Conservation (phyloP, 345 rosid species). For the Gossypium mustelinum region DNA sequence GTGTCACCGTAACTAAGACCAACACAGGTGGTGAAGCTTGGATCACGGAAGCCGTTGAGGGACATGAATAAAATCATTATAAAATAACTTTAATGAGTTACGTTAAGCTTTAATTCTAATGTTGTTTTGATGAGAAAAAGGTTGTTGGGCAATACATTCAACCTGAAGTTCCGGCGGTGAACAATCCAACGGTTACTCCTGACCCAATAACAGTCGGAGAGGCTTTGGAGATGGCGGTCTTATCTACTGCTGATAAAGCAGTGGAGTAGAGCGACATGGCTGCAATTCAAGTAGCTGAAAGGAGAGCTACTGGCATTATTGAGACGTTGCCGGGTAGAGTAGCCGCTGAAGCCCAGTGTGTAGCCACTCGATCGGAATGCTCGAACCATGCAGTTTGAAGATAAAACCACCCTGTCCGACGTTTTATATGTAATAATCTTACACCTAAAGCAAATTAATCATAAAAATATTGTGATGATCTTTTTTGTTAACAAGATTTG, state of each 20-base stretch:
- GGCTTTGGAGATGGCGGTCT: conserved; percentile 46
- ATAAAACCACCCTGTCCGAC: conserved; percentile 35
- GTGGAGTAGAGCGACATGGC: conserved; percentile 53
- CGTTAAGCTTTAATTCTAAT: not conserved
- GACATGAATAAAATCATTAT: not conserved
- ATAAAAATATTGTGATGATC: too few relatives aligned
- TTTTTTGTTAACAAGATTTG: not conserved
- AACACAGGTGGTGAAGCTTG: conserved; percentile 28
- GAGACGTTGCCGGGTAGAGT: conserved; percentile 36
- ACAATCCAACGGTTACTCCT: conserved; percentile 16
- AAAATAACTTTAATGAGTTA: too few relatives aligned
- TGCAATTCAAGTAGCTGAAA: conserved; percentile 52
- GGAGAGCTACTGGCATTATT: conserved; percentile 34
- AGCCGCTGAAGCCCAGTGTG: conserved; percentile 40
- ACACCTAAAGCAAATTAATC: not conserved
- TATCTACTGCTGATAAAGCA: conserved; percentile 38
- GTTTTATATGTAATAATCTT: conserved; percentile 30
- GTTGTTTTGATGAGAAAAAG: conserved; percentile 16
- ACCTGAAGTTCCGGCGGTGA: conserved; percentile 20
- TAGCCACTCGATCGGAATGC: conserved; percentile 32
- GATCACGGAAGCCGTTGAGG: conserved; percentile 9
- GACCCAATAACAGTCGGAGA: conserved; percentile 48
- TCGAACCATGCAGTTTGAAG: conserved; percentile 18
- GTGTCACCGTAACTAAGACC: conserved; percentile 17
- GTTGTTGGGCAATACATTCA: conserved; percentile 34